phyloP scores from a whole-genome alignment of 106 monocot species.

The Hemerocallis citrina region DNA sequence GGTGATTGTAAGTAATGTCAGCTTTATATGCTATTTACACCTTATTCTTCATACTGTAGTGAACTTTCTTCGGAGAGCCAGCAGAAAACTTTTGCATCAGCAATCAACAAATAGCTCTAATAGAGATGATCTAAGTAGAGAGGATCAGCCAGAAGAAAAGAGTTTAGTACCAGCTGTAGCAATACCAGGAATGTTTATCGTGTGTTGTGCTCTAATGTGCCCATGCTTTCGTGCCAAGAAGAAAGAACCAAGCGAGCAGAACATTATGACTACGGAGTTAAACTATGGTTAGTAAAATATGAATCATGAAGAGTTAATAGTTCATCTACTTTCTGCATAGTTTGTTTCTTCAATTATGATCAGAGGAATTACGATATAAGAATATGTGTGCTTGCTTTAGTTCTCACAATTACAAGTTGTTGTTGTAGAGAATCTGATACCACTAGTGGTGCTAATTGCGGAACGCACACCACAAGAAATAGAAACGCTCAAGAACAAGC shows the following conservation, averaged over 20 bases:
- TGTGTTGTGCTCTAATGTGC: conserved; percentile 28
- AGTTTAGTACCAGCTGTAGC: conserved; percentile 5
- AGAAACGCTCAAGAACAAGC: too few species aligned
- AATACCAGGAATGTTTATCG: conserved; percentile 22
- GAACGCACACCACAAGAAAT: too few species aligned
- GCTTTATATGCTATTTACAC: too few species aligned
- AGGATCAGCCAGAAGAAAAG: neutral
- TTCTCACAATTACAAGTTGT: too few species aligned
- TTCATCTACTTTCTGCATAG: neutral
- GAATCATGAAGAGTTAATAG: neutral
- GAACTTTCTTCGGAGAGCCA: conserved; percentile 1
- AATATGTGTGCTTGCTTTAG: too few species aligned
- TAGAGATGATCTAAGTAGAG: neutral
- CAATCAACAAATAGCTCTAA: conserved; percentile 7
- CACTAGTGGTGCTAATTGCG: too few species aligned
- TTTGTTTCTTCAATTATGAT: neutral
- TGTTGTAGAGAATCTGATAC: too few species aligned
- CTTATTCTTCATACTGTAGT: neutral
- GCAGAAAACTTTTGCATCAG: conserved; percentile 18
- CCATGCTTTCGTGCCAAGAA: conserved; percentile 35
- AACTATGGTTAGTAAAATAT: conserved; percentile 26
- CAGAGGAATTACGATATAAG: too few species aligned
- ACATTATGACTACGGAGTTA: conserved; percentile 18
- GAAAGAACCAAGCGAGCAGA: conserved; percentile 24
- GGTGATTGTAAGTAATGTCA: neutral